Percentiles rank a stretch among this genome's conserved stretches.
Evolutionary conservation across 2,329 filamentous ascomycete genomes (phyloP).

Genomic region (Fusarium sterilihyphosum): DNA sequence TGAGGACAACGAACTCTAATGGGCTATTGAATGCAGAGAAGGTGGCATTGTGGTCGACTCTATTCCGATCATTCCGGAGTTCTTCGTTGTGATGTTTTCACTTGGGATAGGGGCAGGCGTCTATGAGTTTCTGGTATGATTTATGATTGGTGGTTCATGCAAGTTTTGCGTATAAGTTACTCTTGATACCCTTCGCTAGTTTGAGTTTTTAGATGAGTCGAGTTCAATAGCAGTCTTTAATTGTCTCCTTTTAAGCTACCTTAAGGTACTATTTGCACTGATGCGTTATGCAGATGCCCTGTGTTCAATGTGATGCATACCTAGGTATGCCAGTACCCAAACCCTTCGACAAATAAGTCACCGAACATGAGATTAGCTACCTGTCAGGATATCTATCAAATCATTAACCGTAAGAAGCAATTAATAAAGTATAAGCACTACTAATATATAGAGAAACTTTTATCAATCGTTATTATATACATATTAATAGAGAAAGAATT

Average conservation of each 20-base stretch:
- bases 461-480: no score
- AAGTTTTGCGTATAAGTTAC: slow-evolving; percentile 31
- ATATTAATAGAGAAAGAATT: no score
- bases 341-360: no score
- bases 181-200: slow-evolving; percentile 40
- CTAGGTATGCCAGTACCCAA: slow-evolving; percentile 7
- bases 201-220: slow-evolving; percentile 17
- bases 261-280: background rate
- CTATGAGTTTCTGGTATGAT: slow-evolving; percentile 1
- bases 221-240: slow-evolving; percentile 12
- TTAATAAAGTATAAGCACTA: no score
- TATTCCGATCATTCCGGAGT: slow-evolving; percentile 27
- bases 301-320: background rate
- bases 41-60: slow-evolving; percentile 5
- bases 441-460: no score
- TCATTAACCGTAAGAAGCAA: no score
- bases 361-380: no score
- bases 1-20: slow-evolving; percentile 28
- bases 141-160: slow-evolving; percentile 11
- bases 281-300: background rate
- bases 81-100: slow-evolving; percentile 6
- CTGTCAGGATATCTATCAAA: no score
- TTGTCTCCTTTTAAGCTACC: background rate
- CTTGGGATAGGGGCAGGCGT: slow-evolving; percentile 22
- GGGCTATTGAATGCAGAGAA: slow-evolving; percentile 15